These are phyloP conservation scores for Cetradonia linearis DNA, from an alignment of 495 filamentous ascomycete species.

Conservation along the genomic window DNA sequence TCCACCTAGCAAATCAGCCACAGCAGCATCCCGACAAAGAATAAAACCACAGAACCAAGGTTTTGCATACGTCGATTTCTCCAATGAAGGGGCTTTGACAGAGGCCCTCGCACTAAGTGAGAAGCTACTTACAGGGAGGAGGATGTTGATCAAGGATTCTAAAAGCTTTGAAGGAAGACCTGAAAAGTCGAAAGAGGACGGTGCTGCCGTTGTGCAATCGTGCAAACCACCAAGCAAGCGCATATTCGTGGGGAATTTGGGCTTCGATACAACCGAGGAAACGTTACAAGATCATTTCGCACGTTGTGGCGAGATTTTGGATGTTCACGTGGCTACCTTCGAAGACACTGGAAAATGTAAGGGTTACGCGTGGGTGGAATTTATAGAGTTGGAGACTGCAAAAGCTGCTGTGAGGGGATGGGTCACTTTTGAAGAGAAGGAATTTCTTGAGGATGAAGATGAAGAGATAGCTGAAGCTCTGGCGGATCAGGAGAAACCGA, in stretches of 20 bases:
- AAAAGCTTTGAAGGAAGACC: slow-evolving; percentile 77
- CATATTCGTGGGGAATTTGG: slow-evolving; percentile 86
- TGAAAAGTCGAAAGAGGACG: slow-evolving; percentile 39
- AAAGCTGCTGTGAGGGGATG: slow-evolving; percentile 74
- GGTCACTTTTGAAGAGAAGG: slow-evolving; percentile 50
- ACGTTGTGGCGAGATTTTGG: slow-evolving; percentile 68
- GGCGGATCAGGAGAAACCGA: slow-evolving; percentile 26
- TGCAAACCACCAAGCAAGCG: slow-evolving; percentile 59
- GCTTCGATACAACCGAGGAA: slow-evolving; percentile 76
- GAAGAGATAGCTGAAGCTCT: slow-evolving; percentile 35
- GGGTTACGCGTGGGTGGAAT: slow-evolving; percentile 90
- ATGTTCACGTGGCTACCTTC: slow-evolving; percentile 84
- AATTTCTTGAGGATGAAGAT: slow-evolving; percentile 49
- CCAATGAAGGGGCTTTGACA: slow-evolving; percentile 50
- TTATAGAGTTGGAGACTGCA: slow-evolving; percentile 65
- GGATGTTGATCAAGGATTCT: slow-evolving; percentile 82
- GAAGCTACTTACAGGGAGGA: slow-evolving; percentile 60
- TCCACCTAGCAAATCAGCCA: slow-evolving; percentile 23
- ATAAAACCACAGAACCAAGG: slow-evolving; percentile 62
- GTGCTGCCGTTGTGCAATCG: slow-evolving; percentile 27
- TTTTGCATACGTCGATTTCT: slow-evolving; percentile 93
- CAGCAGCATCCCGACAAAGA: slow-evolving; percentile 29
- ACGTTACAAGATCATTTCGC: slow-evolving; percentile 66
- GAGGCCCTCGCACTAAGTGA: slow-evolving; percentile 73
- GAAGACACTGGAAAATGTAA: slow-evolving; percentile 97